These are phyloP conservation scores for Sungouiozyma ichnusensis DNA, from an alignment of 805 yeast species.

Conservation along the genomic window DNA sequence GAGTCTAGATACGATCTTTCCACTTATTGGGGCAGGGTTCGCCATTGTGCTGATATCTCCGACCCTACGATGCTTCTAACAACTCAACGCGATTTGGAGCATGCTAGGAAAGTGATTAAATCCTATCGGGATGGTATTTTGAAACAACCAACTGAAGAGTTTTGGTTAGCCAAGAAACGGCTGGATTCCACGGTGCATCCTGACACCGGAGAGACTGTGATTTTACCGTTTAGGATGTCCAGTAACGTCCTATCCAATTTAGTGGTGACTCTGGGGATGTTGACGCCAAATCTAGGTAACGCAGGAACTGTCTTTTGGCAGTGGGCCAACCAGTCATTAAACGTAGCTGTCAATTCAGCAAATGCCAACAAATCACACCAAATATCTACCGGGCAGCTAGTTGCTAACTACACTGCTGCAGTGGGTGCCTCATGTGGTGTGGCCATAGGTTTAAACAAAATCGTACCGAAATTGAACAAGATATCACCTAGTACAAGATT, in stretches of 20 bases:
- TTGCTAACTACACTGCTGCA: slow-evolving; percentile 74
- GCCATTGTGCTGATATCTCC: slow-evolving; percentile 85
- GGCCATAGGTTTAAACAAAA: slow-evolving; percentile 81
- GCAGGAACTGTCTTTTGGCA: slow-evolving; percentile 96
- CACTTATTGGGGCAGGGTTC: slow-evolving; percentile 89
- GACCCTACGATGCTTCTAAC: slow-evolving; percentile 86
- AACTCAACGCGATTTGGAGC: slow-evolving; percentile 48
- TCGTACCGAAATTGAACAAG: slow-evolving; percentile 75
- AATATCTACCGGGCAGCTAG: slow-evolving; percentile 63
- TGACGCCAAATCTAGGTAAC: slow-evolving; percentile 85
- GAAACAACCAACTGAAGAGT: slow-evolving; percentile 58
- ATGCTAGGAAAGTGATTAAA: slow-evolving; percentile 56
- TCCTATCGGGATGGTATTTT: slow-evolving; percentile 63
- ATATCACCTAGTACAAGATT: slow-evolving; percentile 61
- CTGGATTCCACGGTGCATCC: slow-evolving; percentile 93
- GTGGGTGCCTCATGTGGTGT: slow-evolving; percentile 93
- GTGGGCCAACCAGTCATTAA: slow-evolving; percentile 90
- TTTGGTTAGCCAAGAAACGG: slow-evolving; percentile 82
- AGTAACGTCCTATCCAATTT: slow-evolving; percentile 86
- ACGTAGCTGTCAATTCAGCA: slow-evolving; percentile 94
- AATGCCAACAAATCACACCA: slow-evolving; percentile 95
- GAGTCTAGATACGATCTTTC: slow-evolving; percentile 67
- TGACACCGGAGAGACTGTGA: slow-evolving; percentile 88
- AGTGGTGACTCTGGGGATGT: slow-evolving; percentile 95
- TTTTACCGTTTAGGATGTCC: slow-evolving; percentile 94